Conservation (phyloP, 192 early-diverging fungal genomes). For the Coemansia sp. region DNA sequence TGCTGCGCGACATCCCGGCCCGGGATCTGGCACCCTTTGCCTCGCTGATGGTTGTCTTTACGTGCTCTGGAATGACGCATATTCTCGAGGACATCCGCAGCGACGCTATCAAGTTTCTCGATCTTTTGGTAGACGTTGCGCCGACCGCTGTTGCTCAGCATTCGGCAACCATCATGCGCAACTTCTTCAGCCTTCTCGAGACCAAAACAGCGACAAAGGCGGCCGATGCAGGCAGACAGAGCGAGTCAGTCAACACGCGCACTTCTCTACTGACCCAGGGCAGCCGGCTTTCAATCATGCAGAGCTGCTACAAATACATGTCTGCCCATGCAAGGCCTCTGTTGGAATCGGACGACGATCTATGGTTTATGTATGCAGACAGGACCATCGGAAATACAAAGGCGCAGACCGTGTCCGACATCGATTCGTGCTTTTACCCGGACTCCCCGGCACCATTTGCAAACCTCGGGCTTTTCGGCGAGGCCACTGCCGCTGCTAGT, state of each 20-base stretch:
- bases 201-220: constrained; percentile 20
- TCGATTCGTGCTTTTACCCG: constrained; percentile 25
- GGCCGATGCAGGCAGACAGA: constrained; percentile 6
- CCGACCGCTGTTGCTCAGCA: constrained; percentile 66
- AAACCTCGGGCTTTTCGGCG: constrained; percentile 33
- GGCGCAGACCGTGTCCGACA: not conserved
- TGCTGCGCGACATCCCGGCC: constrained; percentile 47
- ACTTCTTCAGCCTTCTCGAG: constrained; percentile 46
- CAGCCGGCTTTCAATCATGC: constrained; percentile 44
- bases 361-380: constrained; percentile 39
- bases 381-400: not conserved
- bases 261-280: constrained; percentile 36
- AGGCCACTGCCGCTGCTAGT: constrained; percentile 11
- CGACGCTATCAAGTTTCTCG: constrained; percentile 78
- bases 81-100: constrained; percentile 84
- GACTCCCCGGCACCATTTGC: constrained; percentile 34
- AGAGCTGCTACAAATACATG: constrained; percentile 48
- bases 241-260: constrained; percentile 25
- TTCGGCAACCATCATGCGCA: constrained; percentile 61
- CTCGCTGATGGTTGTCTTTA: constrained; percentile 74
- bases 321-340: constrained; percentile 22
- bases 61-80: constrained; percentile 87
- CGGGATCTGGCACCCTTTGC: constrained; percentile 78
- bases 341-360: constrained; percentile 10
- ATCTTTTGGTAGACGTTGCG: constrained; percentile 67